Conservation (phyloP, 306 rosid genomes). For the Vigna angularis region DNA sequence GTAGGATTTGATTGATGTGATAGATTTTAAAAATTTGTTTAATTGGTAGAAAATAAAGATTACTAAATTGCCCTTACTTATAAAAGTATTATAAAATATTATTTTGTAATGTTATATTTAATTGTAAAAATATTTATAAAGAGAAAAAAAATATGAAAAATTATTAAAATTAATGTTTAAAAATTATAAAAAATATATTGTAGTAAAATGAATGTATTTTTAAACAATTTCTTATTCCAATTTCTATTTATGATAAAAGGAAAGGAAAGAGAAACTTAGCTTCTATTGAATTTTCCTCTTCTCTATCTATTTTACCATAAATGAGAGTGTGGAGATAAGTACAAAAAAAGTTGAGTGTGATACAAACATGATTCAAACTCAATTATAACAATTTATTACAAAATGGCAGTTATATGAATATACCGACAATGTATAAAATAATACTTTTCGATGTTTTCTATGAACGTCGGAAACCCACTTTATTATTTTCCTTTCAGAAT, state of each 20-base stretch:
- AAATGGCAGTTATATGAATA: neutral
- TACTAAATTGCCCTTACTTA: no score
- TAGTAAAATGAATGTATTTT: no score
- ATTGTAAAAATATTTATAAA: no score
- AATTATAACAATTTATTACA: neutral
- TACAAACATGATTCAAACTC: constrained; percentile 1
- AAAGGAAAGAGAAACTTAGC: neutral
- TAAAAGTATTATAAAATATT: no score
- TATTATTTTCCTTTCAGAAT: neutral
- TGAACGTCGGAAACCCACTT: neutral
- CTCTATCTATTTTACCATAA: neutral
- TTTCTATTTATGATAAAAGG: neutral
- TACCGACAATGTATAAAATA: constrained; percentile 3
- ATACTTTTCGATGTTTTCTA: neutral
- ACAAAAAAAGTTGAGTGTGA: neutral
- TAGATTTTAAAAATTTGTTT: no score
- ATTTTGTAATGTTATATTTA: no score
- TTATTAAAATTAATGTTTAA: no score
- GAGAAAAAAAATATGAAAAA: no score
- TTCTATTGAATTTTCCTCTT: neutral
- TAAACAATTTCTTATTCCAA: neutral
- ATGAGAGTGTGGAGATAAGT: neutral
- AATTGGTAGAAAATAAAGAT: no score
- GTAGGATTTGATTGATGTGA: no score
- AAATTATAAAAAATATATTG: no score